These are phyloP conservation scores for Daldinia loculata DNA, from an alignment of 495 filamentous ascomycete species.

Conservation along the genomic window DNA sequence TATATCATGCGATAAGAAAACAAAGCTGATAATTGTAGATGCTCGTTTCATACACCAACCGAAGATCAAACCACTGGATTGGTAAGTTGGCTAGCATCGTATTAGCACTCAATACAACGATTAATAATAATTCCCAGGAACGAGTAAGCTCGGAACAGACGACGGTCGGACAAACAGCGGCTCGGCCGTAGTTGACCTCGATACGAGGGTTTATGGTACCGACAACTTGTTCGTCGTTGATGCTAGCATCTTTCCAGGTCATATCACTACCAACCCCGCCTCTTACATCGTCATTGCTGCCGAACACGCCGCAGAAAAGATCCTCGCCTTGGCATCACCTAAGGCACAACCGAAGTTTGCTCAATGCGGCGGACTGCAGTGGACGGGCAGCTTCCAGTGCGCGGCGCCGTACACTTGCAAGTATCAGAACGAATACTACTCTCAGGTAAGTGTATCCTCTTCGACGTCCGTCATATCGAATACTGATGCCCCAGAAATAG, in stretches of 20 bases:
- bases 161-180: slow-evolving; percentile 66
- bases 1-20: neutral
- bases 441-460: slow-evolving; percentile 37
- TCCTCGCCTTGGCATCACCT: slow-evolving; percentile 50
- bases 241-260: slow-evolving; percentile 67
- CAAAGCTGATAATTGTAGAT: slow-evolving; percentile 39
- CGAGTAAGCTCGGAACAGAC: slow-evolving; percentile 69
- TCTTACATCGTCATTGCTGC: slow-evolving; percentile 62
- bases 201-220: slow-evolving; percentile 73
- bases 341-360: slow-evolving; percentile 35
- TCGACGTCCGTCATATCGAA: neutral
- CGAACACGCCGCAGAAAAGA: slow-evolving; percentile 60
- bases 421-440: slow-evolving; percentile 49
- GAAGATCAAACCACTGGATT: slow-evolving; percentile 59
- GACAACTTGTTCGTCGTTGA: slow-evolving; percentile 72
- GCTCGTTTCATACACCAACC: slow-evolving; percentile 56
- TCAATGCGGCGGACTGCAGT: slow-evolving; percentile 58
- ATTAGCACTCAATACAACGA: neutral
- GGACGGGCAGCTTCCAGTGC: slow-evolving; percentile 51
- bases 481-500: neutral
- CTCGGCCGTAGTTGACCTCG: slow-evolving; percentile 68
- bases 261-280: slow-evolving; percentile 62
- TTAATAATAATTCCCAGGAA: slow-evolving; percentile 39
- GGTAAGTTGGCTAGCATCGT: neutral
- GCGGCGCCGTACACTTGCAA: slow-evolving; percentile 48